Evolutionary conservation across 192 early-diverging fungal genomes (phyloP).

Genomic region (Backusella mclennaniae): DNA sequence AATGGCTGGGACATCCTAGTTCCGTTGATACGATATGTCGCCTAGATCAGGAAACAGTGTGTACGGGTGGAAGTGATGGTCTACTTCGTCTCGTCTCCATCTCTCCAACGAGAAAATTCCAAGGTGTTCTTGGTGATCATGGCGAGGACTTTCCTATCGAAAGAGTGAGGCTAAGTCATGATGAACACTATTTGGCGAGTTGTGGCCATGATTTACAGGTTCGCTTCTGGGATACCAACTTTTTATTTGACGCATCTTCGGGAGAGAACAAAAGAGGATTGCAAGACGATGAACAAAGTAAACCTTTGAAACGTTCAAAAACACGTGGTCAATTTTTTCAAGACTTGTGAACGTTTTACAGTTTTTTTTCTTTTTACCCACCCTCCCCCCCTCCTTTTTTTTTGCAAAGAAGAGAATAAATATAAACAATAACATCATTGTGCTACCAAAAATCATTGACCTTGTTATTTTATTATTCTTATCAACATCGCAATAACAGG

Average conservation of each 20-base stretch:
- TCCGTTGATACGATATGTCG: slow-evolving; percentile 87
- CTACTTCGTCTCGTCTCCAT: slow-evolving; percentile 79
- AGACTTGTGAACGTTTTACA: not conserved
- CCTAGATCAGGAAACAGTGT: slow-evolving; percentile 78
- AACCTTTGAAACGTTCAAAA: slow-evolving; percentile 10
- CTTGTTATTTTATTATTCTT: not conserved
- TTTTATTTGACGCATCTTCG: slow-evolving; percentile 41
- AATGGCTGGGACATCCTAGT: slow-evolving; percentile 91
- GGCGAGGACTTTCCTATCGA: slow-evolving; percentile 87
- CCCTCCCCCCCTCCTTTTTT: not conserved
- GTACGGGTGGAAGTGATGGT: slow-evolving; percentile 94
- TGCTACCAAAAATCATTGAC: not conserved
- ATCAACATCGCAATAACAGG: not conserved
- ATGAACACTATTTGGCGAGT: slow-evolving; percentile 72
- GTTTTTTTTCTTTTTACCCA: not conserved
- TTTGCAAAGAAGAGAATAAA: not conserved
- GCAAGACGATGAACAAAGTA: not conserved
- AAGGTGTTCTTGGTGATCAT: slow-evolving; percentile 90
- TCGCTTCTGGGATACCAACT: slow-evolving; percentile 84
- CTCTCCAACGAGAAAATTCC: slow-evolving; percentile 81
- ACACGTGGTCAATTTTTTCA: slow-evolving; percentile 14
- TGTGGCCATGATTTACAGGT: slow-evolving; percentile 89
- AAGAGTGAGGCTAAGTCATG: slow-evolving; percentile 64
- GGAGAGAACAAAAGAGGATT: not conserved
- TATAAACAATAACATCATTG: not conserved